phyloP scores from a whole-genome alignment of 208 protist genomes.

The Trichomonas tenax region DNA sequence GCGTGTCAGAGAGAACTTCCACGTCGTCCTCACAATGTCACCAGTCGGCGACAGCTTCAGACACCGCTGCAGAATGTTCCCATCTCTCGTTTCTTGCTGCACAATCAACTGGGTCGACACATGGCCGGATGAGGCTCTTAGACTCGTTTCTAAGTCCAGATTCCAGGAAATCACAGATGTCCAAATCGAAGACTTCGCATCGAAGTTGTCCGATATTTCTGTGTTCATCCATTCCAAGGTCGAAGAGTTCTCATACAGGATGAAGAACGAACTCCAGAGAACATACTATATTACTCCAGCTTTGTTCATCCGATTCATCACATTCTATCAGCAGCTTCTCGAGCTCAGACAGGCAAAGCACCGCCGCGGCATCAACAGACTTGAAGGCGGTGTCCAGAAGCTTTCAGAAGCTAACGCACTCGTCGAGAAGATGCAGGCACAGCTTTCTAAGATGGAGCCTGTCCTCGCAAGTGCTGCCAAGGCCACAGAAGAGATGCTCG shows the following conservation, averaged over 20 bases:
- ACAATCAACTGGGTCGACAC: conserved; percentile 88
- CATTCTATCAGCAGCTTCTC: conserved; percentile 57
- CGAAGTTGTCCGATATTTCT: conserved; percentile 59
- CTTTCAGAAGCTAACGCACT: conserved; percentile 68
- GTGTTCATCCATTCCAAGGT: conserved; percentile 60
- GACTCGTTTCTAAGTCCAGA: conserved; percentile 53
- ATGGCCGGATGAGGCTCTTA: conserved; percentile 78
- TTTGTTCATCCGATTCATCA: conserved; percentile 76
- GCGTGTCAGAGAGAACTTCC: conserved; percentile 72
- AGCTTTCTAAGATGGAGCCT: conserved; percentile 75
- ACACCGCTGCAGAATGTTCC: conserved; percentile 77
- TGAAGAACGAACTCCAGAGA: conserved; percentile 69
- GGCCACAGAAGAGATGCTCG: conserved; percentile 72
- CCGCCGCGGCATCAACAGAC: not conserved
- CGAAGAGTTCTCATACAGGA: conserved; percentile 44
- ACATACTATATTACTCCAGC: conserved; percentile 83
- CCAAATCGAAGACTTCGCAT: conserved; percentile 23
- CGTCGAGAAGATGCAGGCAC: conserved; percentile 75
- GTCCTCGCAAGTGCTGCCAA: conserved; percentile 68
- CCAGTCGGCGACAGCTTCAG: conserved; percentile 78
- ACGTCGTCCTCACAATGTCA: conserved; percentile 80
- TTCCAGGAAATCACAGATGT: not conserved
- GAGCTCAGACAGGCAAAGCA: conserved; percentile 55
- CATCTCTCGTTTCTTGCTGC: conserved; percentile 86
- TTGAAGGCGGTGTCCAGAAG: conserved; percentile 61